phyloP scores from a whole-genome alignment of 2,329 filamentous ascomycete genomes.

The Diplodia mutila region DNA sequence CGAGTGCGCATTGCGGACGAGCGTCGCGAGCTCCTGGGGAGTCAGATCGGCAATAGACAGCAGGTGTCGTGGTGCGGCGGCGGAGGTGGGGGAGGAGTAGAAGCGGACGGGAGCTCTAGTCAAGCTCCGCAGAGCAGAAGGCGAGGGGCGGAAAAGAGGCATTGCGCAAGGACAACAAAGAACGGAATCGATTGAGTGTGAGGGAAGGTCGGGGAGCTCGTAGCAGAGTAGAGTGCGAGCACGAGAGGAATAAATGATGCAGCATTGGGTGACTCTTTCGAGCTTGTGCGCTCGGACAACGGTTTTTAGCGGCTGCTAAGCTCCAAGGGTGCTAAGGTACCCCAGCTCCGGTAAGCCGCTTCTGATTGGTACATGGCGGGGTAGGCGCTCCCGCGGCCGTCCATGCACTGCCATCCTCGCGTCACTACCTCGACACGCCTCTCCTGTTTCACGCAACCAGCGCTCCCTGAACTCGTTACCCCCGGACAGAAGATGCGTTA shows the following conservation, averaged over 20 bases:
- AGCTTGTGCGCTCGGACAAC: background rate
- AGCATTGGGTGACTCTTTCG: background rate
- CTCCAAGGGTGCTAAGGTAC: background rate
- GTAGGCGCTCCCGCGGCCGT: background rate
- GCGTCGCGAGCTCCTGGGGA: slow-evolving; percentile 74
- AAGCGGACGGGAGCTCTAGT: slow-evolving; percentile 36
- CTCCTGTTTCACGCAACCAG: slow-evolving; percentile 16
- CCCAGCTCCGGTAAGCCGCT: background rate
- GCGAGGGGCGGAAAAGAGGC: slow-evolving; percentile 37
- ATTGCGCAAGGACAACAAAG: slow-evolving; percentile 31
- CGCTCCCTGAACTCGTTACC: background rate
- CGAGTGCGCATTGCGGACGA: slow-evolving; percentile 79
- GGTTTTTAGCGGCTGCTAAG: slow-evolving; percentile 14
- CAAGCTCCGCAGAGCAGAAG: slow-evolving; percentile 38
- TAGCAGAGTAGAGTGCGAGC: background rate
- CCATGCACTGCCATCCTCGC: slow-evolving; percentile 20
- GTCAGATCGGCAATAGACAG: slow-evolving; percentile 89
- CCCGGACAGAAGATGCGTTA: slow-evolving; percentile 21
- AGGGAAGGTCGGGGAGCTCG: slow-evolving; percentile 27
- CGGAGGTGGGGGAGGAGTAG: slow-evolving; percentile 45
- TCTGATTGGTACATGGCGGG: background rate
- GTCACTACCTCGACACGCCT: slow-evolving; percentile 5
- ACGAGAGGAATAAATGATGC: background rate
- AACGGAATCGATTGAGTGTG: background rate
- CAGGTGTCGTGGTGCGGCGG: slow-evolving; percentile 76